Evolutionary conservation across 352 stramenopile genomes (phyloP).

Genomic region (Phytopythium mirpurense): DNA sequence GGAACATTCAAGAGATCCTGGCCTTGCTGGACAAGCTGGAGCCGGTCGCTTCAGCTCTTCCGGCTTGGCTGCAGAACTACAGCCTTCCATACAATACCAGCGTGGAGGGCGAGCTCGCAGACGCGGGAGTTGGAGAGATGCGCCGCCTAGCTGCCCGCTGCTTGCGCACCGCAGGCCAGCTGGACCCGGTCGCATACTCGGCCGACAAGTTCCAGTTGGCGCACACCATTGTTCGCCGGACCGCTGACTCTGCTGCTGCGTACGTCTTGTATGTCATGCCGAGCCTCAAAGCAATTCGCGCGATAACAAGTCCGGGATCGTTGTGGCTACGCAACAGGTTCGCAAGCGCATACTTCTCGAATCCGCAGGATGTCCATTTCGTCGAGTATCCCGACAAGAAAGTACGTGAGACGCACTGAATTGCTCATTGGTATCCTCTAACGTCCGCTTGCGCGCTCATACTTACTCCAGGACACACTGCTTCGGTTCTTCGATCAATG

Average conservation of each 20-base stretch:
- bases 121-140: conserved; percentile 31
- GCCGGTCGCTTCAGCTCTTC: conserved; percentile 25
- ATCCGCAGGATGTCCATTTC: conserved; percentile 35
- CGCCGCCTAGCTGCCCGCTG: conserved; percentile 23
- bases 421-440: neutral
- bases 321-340: conserved; percentile 51
- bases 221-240: conserved; percentile 48
- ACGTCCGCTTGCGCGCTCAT: neutral
- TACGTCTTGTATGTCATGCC: conserved; percentile 12
- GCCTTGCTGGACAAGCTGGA: conserved; percentile 35
- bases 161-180: conserved; percentile 15
- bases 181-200: conserved; percentile 22
- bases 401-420: conserved; percentile 7
- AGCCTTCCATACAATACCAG: conserved; percentile 60
- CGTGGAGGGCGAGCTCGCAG: conserved; percentile 35
- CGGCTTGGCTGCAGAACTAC: conserved; percentile 60
- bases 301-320: too few relatives aligned
- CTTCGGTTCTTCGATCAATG: conserved; percentile 64
- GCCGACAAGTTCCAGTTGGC: conserved; percentile 33
- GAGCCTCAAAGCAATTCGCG: too few relatives aligned
- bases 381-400: conserved; percentile 30
- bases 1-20: conserved; percentile 47
- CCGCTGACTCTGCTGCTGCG: conserved; percentile 51
- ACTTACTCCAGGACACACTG: conserved; percentile 23
- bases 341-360: conserved; percentile 42